phyloP scores from a whole-genome alignment of 495 filamentous ascomycete species.

The Lasiosphaeria hispida region DNA sequence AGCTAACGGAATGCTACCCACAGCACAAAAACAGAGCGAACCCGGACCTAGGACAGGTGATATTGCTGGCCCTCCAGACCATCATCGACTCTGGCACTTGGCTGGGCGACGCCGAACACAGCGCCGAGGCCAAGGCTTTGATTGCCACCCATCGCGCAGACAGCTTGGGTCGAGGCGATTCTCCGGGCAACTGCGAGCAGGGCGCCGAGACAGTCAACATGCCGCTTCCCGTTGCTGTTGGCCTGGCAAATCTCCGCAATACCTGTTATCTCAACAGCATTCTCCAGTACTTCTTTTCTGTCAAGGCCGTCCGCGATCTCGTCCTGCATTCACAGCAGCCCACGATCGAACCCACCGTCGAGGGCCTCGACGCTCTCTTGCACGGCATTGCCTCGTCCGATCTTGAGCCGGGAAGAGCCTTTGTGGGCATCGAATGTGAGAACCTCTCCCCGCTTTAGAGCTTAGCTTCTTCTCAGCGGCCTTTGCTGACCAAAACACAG shows the following conservation, averaged over 20 bases:
- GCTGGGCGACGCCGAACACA: too few relatives aligned
- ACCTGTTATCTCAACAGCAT: slow-evolving; percentile 98
- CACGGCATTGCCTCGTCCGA: slow-evolving; percentile 52
- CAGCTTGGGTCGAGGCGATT: too few relatives aligned
- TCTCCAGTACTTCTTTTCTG: slow-evolving; percentile 90
- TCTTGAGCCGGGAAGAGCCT: slow-evolving; percentile 40
- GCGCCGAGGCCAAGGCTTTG: too few relatives aligned
- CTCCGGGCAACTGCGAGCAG: neutral
- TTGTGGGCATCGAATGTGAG: slow-evolving; percentile 58
- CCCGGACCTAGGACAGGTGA: too few relatives aligned
- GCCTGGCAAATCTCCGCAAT: slow-evolving; percentile 89
- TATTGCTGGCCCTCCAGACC: too few relatives aligned
- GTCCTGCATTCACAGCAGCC: slow-evolving; percentile 69
- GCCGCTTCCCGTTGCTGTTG: slow-evolving; percentile 78
- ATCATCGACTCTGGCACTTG: too few relatives aligned
- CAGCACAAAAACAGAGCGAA: too few relatives aligned
- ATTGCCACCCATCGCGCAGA: too few relatives aligned
- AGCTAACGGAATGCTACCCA: too few relatives aligned
- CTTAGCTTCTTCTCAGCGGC: slow-evolving; percentile 11
- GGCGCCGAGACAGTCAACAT: slow-evolving; percentile 3
- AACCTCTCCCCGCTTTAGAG: slow-evolving; percentile 15
- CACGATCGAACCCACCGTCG: slow-evolving; percentile 59
- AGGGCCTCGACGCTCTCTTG: slow-evolving; percentile 57
- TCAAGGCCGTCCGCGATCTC: slow-evolving; percentile 77
- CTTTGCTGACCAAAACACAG: slow-evolving; percentile 34